These are phyloP conservation scores for Fusarium miscanthi DNA, from an alignment of 2,329 filamentous ascomycete species.

Conservation along the genomic window DNA sequence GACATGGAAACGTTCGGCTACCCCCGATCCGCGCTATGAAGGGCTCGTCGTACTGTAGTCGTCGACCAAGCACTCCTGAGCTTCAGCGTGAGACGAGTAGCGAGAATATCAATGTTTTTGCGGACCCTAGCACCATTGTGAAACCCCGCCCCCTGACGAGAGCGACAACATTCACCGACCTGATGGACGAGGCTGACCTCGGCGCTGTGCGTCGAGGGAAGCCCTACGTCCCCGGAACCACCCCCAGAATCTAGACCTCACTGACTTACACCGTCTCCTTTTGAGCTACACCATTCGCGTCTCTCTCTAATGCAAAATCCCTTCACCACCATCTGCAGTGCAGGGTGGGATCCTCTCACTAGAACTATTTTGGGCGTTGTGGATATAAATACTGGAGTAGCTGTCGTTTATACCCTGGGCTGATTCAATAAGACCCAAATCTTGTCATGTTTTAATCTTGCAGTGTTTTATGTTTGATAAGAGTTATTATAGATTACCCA, in stretches of 20 bases:
- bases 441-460: conserved; percentile 8
- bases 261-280: neutral
- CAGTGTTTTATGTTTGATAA: conserved; percentile 7
- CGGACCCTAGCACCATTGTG: conserved; percentile 58
- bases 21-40: conserved; percentile 56
- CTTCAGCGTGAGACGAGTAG: conserved; percentile 57
- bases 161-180: conserved; percentile 63
- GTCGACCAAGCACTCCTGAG: conserved; percentile 47
- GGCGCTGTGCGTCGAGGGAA: conserved; percentile 55
- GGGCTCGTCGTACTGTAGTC: conserved; percentile 41
- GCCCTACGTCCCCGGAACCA: conserved; percentile 55
- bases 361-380: conserved; percentile 30
- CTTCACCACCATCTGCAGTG: conserved; percentile 25
- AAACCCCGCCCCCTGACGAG: conserved; percentile 45
- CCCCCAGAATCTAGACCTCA: conserved; percentile 46
- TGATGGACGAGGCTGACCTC: conserved; percentile 62
- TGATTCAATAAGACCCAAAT: conserved; percentile 6
- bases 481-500: conserved; percentile 29
- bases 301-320: conserved; percentile 12
- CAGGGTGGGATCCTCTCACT: conserved; percentile 26
- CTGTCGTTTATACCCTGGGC: conserved; percentile 43
- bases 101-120: conserved; percentile 65
- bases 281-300: neutral
- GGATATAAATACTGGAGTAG: conserved; percentile 22
- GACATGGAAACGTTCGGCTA: conserved; percentile 47